phyloP scores from a whole-genome alignment of 75 land plant genomes.

The Selaginella tamariscina region DNA sequence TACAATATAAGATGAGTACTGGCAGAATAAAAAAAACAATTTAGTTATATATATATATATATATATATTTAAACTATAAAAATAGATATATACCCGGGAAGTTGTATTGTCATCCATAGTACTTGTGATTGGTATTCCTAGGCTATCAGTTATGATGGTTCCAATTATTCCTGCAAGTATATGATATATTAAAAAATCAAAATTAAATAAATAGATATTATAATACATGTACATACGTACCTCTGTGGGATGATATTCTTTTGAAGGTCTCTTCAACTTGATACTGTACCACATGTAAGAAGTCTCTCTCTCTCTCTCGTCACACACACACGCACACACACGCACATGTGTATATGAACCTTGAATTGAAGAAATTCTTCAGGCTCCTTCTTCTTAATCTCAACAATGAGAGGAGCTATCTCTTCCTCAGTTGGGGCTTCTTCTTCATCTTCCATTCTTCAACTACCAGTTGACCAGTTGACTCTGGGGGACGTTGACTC shows the following conservation, averaged over 20 bases:
- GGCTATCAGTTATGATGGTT: background rate
- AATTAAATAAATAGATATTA: too few relatives aligned
- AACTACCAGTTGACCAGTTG: background rate
- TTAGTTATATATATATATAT: background rate
- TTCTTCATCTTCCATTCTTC: background rate
- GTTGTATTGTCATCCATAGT: background rate
- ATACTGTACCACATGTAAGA: too few relatives aligned
- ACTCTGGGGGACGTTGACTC: too few relatives aligned
- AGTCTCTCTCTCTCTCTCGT: too few relatives aligned
- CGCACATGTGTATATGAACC: too few relatives aligned
- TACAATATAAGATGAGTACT: background rate
- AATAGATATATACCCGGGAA: background rate
- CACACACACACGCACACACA: too few relatives aligned
- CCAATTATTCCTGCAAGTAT: background rate
- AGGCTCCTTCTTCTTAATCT: background rate
- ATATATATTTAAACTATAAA: background rate
- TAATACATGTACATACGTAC: background rate
- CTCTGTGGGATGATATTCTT: background rate
- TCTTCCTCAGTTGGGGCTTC: background rate
- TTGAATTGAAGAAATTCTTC: background rate
- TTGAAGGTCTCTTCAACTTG: background rate
- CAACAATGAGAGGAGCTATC: background rate
- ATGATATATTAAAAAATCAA: background rate
- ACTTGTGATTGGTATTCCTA: background rate
- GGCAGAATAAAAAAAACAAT: background rate